A percentile compares a stretch with the other conserved stretches of the same genome.
Evolutionary conservation across 768 basidiomycete species (phyloP).

Genomic region (Suillus decipiens): DNA sequence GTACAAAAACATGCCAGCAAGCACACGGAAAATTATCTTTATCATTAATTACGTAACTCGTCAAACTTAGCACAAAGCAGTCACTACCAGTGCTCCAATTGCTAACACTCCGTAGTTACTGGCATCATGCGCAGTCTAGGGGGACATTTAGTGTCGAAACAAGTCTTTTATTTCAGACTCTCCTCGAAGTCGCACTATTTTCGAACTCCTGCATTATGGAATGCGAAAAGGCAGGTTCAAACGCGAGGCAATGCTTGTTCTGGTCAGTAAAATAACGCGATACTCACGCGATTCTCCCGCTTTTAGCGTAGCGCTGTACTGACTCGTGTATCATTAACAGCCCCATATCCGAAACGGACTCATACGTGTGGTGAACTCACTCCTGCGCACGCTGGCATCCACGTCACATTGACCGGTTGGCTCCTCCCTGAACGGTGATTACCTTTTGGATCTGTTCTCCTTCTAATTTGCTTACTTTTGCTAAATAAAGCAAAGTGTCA

Average conservation of each 20-base stretch:
- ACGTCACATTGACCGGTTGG: slow-evolving; percentile 80
- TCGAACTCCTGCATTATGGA: slow-evolving; percentile 14
- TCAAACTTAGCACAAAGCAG: background rate
- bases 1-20: slow-evolving; percentile 11
- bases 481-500: slow-evolving; percentile 58
- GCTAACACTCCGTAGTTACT: background rate
- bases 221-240: slow-evolving; percentile 9
- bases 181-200: slow-evolving; percentile 16
- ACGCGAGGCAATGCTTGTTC: slow-evolving; percentile 13
- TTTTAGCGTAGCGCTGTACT: background rate
- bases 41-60: slow-evolving; percentile 19
- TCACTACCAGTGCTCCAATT: background rate
- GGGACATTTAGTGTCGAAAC: background rate
- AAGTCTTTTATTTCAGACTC: background rate
- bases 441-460: slow-evolving; percentile 27
- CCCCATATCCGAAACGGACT: slow-evolving; percentile 59
- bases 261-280: slow-evolving; percentile 12
- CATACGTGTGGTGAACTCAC: slow-evolving; percentile 66
- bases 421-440: slow-evolving; percentile 79
- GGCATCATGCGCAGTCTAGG: background rate
- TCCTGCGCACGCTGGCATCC: slow-evolving; percentile 48
- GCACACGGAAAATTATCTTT: slow-evolving; percentile 6
- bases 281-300: slow-evolving; percentile 11
- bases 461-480: slow-evolving; percentile 38
- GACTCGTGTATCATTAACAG: slow-evolving; percentile 30